Evolutionary conservation across 2,329 filamentous ascomycete genomes (phyloP).

Genomic region (Pseudogymnoascus verrucosus): DNA sequence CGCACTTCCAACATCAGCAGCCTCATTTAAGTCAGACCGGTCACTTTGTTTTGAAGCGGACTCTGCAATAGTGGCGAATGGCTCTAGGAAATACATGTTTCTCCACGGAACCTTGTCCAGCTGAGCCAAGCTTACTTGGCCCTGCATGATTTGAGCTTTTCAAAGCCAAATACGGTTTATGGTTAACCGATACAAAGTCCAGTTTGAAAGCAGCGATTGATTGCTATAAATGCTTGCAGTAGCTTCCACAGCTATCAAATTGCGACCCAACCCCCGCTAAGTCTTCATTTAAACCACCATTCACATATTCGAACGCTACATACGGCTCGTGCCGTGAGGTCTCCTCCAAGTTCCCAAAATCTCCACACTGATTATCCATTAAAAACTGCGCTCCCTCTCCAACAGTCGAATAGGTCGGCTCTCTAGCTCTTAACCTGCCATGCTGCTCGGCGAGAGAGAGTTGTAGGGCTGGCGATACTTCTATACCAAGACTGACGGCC

Average conservation of each 20-base stretch:
- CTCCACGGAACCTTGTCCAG: neutral
- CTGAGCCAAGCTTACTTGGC: neutral
- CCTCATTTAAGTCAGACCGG: too few relatives aligned
- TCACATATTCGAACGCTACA: neutral
- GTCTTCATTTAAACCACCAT: neutral
- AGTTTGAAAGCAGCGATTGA: neutral
- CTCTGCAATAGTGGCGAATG: too few relatives aligned
- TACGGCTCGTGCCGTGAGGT: neutral
- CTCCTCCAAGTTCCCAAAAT: neutral
- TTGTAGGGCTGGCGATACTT: neutral
- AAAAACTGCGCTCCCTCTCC: neutral
- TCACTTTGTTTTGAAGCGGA: too few relatives aligned
- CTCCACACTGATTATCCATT: neutral
- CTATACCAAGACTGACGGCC: neutral
- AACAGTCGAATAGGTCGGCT: neutral
- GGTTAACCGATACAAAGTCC: neutral
- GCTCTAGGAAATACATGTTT: too few relatives aligned
- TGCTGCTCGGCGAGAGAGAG: neutral
- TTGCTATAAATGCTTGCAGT: neutral
- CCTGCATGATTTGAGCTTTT: neutral
- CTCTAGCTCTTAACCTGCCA: neutral
- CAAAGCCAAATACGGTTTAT: neutral
- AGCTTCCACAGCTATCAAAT: neutral
- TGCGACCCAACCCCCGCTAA: neutral
- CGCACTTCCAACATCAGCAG: too few relatives aligned